A percentile compares a stretch with the other conserved stretches of the same genome.
Conservation (phyloP, 768 basidiomycete species). For the Baorangia bicolor region DNA sequence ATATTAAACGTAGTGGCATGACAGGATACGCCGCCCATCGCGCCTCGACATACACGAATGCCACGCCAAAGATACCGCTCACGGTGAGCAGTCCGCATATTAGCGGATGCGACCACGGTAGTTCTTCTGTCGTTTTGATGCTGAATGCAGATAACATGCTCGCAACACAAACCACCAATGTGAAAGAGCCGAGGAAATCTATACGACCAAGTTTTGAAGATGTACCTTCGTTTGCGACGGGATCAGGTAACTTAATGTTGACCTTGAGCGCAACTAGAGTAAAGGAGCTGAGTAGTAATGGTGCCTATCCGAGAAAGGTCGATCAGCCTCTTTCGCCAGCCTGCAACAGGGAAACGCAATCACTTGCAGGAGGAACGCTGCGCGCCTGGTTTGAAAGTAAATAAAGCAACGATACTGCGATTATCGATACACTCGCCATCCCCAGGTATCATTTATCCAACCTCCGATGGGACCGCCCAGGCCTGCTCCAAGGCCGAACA, state of each 20-base stretch:
- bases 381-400: slow-evolving; percentile 54
- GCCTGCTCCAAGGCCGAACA: slow-evolving; percentile 82
- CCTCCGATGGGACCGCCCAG: slow-evolving; percentile 80
- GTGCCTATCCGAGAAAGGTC: slow-evolving; percentile 50
- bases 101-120: slow-evolving; percentile 71
- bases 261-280: slow-evolving; percentile 73
- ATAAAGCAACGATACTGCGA: not conserved
- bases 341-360: slow-evolving; percentile 13
- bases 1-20: slow-evolving; percentile 81
- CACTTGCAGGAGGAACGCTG: slow-evolving; percentile 85
- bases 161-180: slow-evolving; percentile 70
- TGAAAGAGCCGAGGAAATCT: slow-evolving; percentile 81
- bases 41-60: slow-evolving; percentile 80
- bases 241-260: slow-evolving; percentile 70
- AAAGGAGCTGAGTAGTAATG: slow-evolving; percentile 71
- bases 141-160: slow-evolving; percentile 74
- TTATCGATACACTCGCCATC: slow-evolving; percentile 58
- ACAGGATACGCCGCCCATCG: slow-evolving; percentile 80
- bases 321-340: slow-evolving; percentile 7
- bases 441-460: slow-evolving; percentile 81
- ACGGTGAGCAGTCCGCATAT: slow-evolving; percentile 64
- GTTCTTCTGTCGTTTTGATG: slow-evolving; percentile 74
- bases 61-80: slow-evolving; percentile 51
- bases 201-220: slow-evolving; percentile 72
- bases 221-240: slow-evolving; percentile 56